Evolutionary conservation across 305 asterid genomes (phyloP).

Genomic region (Solanum chacoense): DNA sequence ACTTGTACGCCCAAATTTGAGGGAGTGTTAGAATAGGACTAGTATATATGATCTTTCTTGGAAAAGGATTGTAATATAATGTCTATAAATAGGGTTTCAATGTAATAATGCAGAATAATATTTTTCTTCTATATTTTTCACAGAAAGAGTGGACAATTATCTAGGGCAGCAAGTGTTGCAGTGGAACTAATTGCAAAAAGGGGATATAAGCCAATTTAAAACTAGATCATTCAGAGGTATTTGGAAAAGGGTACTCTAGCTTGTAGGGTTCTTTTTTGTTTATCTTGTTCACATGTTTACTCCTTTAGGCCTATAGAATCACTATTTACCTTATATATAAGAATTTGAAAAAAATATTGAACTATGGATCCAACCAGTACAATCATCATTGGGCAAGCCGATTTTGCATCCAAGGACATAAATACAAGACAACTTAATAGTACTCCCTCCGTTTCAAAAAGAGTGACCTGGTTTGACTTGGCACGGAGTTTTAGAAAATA

Average conservation of each 20-base stretch:
- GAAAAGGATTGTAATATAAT: not conserved
- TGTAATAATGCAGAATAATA: too few species aligned
- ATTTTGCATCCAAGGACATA: not conserved
- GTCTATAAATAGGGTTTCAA: not conserved
- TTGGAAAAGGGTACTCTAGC: not conserved
- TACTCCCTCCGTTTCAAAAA: too few species aligned
- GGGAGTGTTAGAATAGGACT: not conserved
- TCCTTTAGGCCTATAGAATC: not conserved
- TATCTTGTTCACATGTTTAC: not conserved
- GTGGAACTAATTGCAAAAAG: not conserved
- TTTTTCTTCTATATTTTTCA: not conserved
- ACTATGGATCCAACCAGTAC: not conserved
- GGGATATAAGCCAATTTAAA: not conserved
- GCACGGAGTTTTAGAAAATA: too few species aligned
- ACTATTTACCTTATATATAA: not conserved
- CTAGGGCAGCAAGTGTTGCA: not conserved
- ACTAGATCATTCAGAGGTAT: not conserved
- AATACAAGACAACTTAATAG: not conserved
- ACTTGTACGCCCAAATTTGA: not conserved
- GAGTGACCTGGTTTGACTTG: too few species aligned
- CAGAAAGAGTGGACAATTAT: not conserved
- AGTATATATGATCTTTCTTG: not conserved
- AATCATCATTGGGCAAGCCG: not conserved
- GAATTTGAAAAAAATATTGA: not conserved
- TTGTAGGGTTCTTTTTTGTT: not conserved